These are phyloP conservation scores for Geotrichum carabidarum DNA, from an alignment of 1,139 yeast genomes.

Conservation along the genomic window DNA sequence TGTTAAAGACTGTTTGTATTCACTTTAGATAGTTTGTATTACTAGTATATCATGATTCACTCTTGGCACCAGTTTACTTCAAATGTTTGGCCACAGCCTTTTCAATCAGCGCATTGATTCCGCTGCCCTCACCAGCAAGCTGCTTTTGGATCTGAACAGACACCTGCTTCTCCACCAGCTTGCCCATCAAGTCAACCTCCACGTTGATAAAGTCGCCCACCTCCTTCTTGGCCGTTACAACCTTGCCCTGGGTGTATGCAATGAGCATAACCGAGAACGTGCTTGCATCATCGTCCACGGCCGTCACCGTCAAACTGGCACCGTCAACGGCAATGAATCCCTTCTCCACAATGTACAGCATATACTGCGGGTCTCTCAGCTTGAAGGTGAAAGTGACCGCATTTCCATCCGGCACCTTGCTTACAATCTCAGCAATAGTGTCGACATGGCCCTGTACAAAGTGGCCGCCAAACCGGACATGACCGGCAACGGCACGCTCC, in stretches of 20 bases:
- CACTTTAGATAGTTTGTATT: not conserved
- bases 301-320: conserved; percentile 83
- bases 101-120: conserved; percentile 45
- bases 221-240: conserved; percentile 60
- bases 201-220: conserved; percentile 70
- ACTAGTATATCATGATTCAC: not conserved
- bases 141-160: conserved; percentile 51
- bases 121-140: conserved; percentile 27
- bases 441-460: conserved; percentile 97
- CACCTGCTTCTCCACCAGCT: conserved; percentile 83
- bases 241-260: conserved; percentile 82
- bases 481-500: conserved; percentile 82
- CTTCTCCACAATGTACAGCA: conserved; percentile 81
- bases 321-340: conserved; percentile 93
- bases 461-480: conserved; percentile 91
- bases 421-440: conserved; percentile 66
- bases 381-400: conserved; percentile 72
- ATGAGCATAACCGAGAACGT: conserved; percentile 86
- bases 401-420: conserved; percentile 60
- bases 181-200: conserved; percentile 92
- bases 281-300: conserved; percentile 52
- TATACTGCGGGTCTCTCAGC: conserved; percentile 57
- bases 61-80: conserved; percentile 16
- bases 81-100: conserved; percentile 51
- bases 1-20: not conserved